Evolutionary conservation across 1,139 yeast species (phyloP).

Genomic region (Candida freyschussii): DNA sequence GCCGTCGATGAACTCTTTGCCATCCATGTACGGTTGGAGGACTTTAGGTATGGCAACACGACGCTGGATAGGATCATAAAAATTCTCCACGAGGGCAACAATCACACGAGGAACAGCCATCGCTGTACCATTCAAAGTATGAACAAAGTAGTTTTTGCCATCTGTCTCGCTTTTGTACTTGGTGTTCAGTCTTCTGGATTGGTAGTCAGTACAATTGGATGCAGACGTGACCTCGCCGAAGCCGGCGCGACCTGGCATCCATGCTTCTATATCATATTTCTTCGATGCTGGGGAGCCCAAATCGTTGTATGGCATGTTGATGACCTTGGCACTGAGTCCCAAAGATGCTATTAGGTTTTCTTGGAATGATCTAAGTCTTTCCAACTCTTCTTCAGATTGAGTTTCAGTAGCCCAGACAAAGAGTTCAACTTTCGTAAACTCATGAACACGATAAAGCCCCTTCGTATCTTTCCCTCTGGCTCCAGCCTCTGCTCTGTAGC

Average conservation of each 20-base stretch:
- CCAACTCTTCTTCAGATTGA: constrained; percentile 47
- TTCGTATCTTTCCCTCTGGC: constrained; percentile 91
- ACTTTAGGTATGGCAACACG: constrained; percentile 65
- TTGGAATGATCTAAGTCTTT: constrained; percentile 61
- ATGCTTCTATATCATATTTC: constrained; percentile 92
- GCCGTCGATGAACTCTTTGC: constrained; percentile 22
- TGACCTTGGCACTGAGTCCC: constrained; percentile 75
- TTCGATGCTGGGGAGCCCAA: constrained; percentile 91
- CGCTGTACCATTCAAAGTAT: constrained; percentile 93
- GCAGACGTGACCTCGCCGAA: constrained; percentile 95
- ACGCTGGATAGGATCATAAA: constrained; percentile 55
- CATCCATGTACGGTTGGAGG: constrained; percentile 65
- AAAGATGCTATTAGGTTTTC: constrained; percentile 55
- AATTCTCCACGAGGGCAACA: constrained; percentile 81
- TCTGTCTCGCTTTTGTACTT: constrained; percentile 36
- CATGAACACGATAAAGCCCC: constrained; percentile 94
- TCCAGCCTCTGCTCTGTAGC: constrained; percentile 96
- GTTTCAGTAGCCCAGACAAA: constrained; percentile 67
- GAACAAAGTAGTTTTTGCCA: constrained; percentile 48
- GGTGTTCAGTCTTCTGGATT: constrained; percentile 77
- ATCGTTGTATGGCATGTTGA: constrained; percentile 88
- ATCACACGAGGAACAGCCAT: constrained; percentile 92
- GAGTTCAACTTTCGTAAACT: constrained; percentile 93
- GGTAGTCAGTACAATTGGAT: constrained; percentile 91
- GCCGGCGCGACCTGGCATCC: constrained; percentile 95